Evolutionary conservation across 257 asterid genomes (phyloP).

Genomic region (Nemophila menziesii): DNA sequence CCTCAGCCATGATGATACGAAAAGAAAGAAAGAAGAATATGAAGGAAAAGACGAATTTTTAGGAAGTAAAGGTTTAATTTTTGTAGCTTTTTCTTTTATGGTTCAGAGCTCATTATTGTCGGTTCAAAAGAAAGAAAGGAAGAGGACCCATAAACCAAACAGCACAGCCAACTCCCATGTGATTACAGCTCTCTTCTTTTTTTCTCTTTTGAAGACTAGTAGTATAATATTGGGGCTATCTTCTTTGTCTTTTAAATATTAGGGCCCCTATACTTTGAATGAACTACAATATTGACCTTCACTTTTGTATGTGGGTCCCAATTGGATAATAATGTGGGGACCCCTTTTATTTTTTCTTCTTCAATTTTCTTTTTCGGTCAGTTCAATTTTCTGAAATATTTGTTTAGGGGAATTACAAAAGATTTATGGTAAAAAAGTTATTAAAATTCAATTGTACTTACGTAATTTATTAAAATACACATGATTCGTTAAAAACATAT

Average conservation of each 20-base stretch:
- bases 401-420: no score
- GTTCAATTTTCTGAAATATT: no score
- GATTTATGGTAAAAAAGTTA: no score
- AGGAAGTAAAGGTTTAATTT: neutral
- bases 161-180: constrained; percentile 66
- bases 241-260: neutral
- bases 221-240: no score
- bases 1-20: constrained; percentile 28
- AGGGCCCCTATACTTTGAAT: neutral
- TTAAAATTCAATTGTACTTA: no score
- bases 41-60: constrained; percentile 11
- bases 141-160: constrained; percentile 40
- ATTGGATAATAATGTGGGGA: neutral
- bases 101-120: constrained; percentile 48
- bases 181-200: constrained; percentile 41
- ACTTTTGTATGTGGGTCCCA: neutral
- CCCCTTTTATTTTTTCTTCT: neutral
- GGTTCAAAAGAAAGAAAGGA: constrained; percentile 38
- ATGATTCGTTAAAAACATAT: no score
- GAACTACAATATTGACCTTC: neutral
- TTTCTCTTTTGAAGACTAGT: constrained; percentile 3
- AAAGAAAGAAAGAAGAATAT: constrained; percentile 8
- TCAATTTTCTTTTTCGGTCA: neutral
- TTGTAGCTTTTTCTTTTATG: constrained; percentile 18
- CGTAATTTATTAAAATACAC: no score